Evolutionary conservation across 2,329 filamentous ascomycete species (phyloP), one percentile per base, ranked within the genome.

Genomic region (Dryadomyces quercivorus): DNA sequence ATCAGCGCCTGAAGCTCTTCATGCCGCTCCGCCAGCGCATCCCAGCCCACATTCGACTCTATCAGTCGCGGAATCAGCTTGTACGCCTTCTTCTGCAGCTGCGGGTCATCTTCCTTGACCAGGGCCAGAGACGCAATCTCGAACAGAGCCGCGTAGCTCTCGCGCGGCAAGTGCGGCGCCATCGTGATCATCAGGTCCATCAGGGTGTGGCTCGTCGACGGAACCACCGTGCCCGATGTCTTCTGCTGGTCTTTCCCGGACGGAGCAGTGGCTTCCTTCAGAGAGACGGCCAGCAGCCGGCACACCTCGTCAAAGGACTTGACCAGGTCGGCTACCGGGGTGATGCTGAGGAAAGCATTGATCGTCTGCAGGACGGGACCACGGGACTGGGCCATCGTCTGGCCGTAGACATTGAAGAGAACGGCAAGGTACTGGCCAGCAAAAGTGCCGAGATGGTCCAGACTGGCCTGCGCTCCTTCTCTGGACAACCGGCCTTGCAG

Each of bases 1-100:
- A 98, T 75, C 50, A 98, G 75, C n/a, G 80, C 70, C 69, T 96
- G 92, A 20, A 98, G 74, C 64, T 96, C 90, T 0, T 70, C 69
- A 61, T 81, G 88, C 53, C 91, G 82, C 63, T 91, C 84, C 59
- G 77, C 69, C 2, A 98, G 77, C 3, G 92, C 91, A n/a, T 75
- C 71, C 61, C 80, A 81, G 48, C 93, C 93, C 50, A 78, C 80
- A 38, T 87, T 81, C 1, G 91, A 95, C 59, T 88, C 85, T 1
- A 88, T 85, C 44, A 98, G 79, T 54, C 93, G 85, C 3, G 93
- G 92, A 51, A 98, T 94, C 52, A 98, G 80, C 74, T 97, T 97
- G 75, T 98, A 98, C 0, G 93, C 92, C 72, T 98, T 98, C 80
- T 98, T 98, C 69, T 97, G 92, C 40, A 98, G 74, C 67, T 97